phyloP scores from a whole-genome alignment of 2,329 filamentous ascomycete genomes.

The Penicillium glabrum region DNA sequence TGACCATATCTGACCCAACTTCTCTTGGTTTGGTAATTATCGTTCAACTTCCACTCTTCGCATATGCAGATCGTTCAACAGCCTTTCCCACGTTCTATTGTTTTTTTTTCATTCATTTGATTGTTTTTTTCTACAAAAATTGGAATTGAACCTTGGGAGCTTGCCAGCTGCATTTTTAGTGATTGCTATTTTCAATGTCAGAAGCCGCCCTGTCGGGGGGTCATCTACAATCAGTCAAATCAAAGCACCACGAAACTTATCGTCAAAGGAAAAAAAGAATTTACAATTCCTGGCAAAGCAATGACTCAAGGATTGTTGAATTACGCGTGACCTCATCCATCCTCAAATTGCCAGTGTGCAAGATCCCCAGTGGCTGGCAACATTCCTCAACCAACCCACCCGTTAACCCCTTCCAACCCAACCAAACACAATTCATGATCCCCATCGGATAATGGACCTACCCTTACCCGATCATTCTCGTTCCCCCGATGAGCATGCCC shows the following conservation, averaged over 20 bases:
- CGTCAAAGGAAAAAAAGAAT: not conserved
- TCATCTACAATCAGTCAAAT: not conserved
- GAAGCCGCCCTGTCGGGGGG: too few species aligned
- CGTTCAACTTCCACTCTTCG: too few species aligned
- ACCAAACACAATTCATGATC: not conserved
- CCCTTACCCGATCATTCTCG: not conserved
- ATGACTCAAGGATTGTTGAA: not conserved
- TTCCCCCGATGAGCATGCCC: not conserved
- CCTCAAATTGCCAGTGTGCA: not conserved
- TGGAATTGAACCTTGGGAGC: not conserved
- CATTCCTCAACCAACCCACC: conserved; percentile 11
- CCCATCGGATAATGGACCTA: not conserved
- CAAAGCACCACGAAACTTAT: not conserved
- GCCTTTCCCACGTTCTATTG: not conserved
- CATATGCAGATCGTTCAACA: too few species aligned
- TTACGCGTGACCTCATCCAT: not conserved
- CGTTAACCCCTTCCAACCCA: conserved; percentile 1
- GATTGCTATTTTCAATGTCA: too few species aligned
- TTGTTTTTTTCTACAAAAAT: not conserved
- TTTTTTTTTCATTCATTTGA: not conserved
- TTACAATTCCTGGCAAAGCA: not conserved
- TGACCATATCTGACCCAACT: too few species aligned
- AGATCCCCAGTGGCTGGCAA: conserved; percentile 14
- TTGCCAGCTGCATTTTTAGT: not conserved
- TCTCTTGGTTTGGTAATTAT: too few species aligned